These are phyloP conservation scores for Plectosphaerella plurivora DNA, from an alignment of 2,329 filamentous ascomycete genomes.

Conservation along the genomic window DNA sequence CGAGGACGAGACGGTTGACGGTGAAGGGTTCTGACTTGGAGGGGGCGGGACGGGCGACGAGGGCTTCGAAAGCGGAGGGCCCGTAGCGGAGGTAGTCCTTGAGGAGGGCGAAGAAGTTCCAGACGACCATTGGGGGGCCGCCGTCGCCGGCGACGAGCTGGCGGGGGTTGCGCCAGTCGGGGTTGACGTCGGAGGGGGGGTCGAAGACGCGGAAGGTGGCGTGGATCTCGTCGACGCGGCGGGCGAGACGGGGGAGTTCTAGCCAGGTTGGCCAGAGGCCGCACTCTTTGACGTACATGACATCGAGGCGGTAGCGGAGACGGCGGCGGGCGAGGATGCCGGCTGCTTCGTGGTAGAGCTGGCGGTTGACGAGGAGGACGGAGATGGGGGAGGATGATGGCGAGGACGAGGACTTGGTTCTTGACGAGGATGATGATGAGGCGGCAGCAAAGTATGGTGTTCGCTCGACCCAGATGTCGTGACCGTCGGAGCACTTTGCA, in stretches of 20 bases:
- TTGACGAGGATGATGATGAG: background rate
- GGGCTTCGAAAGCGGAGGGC: constrained; percentile 8
- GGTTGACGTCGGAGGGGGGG: constrained; percentile 9
- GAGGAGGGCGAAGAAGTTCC: constrained; percentile 13
- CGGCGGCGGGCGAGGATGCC: constrained; percentile 6
- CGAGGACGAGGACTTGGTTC: no score
- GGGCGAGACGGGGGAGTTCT: constrained; percentile 10
- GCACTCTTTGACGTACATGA: constrained; percentile 15
- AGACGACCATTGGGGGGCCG: constrained; percentile 11
- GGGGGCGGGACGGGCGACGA: constrained; percentile 5
- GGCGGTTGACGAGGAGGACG: constrained; percentile 12
- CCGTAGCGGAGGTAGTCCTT: constrained; percentile 11
- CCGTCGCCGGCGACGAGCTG: constrained; percentile 11
- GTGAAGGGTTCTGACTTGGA: background rate
- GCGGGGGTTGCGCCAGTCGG: constrained; percentile 11
- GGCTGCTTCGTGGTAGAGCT: constrained; percentile 11
- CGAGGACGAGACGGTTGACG: constrained; percentile 9
- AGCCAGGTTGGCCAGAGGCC: constrained; percentile 15
- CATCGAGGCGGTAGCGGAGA: constrained; percentile 10
- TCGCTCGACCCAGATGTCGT: constrained; percentile 12
- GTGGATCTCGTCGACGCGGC: constrained; percentile 9
- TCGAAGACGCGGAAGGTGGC: constrained; percentile 14
- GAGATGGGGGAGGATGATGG: background rate
- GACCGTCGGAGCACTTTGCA: constrained; percentile 10
- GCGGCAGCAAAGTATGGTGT: background rate